Evolutionary conservation across 345 rosid genomes (phyloP), one percentile per base, ranked within the genome.

Genomic region (Sapria himalayana): DNA sequence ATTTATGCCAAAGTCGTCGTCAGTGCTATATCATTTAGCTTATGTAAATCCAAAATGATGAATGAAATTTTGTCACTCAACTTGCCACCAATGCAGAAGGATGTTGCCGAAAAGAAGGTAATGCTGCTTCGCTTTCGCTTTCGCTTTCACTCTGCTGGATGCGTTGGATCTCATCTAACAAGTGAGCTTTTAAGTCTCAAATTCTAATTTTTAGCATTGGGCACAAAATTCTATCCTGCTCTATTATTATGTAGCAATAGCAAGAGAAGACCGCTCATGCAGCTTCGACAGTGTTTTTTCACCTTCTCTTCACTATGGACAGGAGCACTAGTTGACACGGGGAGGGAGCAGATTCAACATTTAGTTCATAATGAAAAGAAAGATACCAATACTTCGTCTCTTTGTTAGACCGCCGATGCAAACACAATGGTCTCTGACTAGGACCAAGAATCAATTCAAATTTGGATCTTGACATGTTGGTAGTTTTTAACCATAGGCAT

Each of bases 291-390:
- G 3, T 5, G 29, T 45, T 45, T 45, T 19, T 45, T 32, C 4
- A 17, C 49, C 38, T 45, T 45, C 49, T 45, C 38, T 45, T 29
- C 7, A 17, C 24, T 45, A 15, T 45, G 38, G 39, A 45, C 15
- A 45, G 24, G 25, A 29, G 38, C 49, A 25, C 38, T 45, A 31
- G 37, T 1, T 12, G 37, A 43, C 33, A 43, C 37, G 0, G 13
- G 37, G 48, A 43, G 35, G 36, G 48, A 43, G 48, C 48, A 43
- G 37, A 22, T 36, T 12, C 7, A 43, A 23, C 21, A 7, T 43
- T 33, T 43, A 36, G 15, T 45, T 32, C 8, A 13, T 41, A 41
- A 41, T 41, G 33, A 33, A 42, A 42, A 42, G 46, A 42, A 42
- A 25, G 18, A 42, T n/a, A 42, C 46, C 19, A 29, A 27, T 27